phyloP scores from a whole-genome alignment of 345 rosid genomes.

The Mercurialis annua region DNA sequence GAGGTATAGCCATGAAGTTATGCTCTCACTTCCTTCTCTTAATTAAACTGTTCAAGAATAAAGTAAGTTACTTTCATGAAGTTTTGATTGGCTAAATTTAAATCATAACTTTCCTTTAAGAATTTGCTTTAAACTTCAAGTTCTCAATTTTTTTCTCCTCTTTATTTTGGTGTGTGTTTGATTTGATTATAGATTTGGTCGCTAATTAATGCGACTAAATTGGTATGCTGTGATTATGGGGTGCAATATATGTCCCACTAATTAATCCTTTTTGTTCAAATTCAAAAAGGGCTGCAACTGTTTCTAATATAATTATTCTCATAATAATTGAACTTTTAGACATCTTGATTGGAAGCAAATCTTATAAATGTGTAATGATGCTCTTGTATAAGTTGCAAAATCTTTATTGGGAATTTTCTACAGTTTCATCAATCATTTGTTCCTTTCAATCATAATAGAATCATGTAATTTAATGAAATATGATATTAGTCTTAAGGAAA shows the following conservation, averaged over 20 bases:
- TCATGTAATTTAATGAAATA: too few relatives aligned
- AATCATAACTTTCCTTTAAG: conserved; percentile 3
- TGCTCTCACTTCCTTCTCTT: too few relatives aligned
- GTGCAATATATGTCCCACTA: conserved; percentile 15
- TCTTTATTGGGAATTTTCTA: not conserved
- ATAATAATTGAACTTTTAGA: not conserved
- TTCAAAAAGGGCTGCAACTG: not conserved
- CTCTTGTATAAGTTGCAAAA: not conserved
- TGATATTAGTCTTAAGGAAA: too few relatives aligned
- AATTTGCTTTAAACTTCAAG: not conserved
- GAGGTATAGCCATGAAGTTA: too few relatives aligned
- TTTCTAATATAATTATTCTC: conserved; percentile 2
- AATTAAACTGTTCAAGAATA: not conserved
- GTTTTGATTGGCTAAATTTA: not conserved
- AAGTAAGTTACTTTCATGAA: not conserved
- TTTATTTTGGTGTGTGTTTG: not conserved
- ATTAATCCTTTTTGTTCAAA: conserved; percentile 3
- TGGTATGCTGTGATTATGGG: conserved; percentile 12
- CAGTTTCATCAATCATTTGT: too few relatives aligned
- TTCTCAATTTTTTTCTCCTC: too few relatives aligned
- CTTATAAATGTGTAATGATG: conserved; percentile 11
- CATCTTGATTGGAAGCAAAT: conserved; percentile 1
- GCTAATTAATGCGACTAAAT: conserved; percentile 2
- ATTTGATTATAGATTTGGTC: conserved; percentile 1
- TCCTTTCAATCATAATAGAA: too few relatives aligned